phyloP scores from a whole-genome alignment of 2,329 filamentous ascomycete genomes.

The Diplodia sapinea region DNA sequence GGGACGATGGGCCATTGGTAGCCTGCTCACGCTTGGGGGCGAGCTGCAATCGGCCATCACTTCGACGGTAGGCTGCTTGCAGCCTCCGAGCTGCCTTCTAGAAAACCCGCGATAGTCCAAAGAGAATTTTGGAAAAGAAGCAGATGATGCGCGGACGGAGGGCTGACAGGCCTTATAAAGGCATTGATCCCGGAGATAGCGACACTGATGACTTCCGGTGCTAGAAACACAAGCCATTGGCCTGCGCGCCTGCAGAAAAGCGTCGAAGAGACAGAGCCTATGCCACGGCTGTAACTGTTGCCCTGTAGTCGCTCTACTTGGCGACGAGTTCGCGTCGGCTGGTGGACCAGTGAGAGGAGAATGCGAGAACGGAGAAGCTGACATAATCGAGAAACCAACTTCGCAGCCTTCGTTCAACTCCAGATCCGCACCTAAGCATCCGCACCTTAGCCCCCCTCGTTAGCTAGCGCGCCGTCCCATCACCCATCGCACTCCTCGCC shows the following conservation, averaged over 20 bases:
- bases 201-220: background rate
- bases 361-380: background rate
- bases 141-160: slow-evolving; percentile 7
- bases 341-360: background rate
- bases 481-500: background rate
- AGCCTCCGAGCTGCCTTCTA: background rate
- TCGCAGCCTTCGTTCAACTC: background rate
- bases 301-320: background rate
- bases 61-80: background rate
- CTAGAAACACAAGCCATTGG: slow-evolving; percentile 1
- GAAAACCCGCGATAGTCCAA: background rate
- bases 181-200: slow-evolving; percentile 1
- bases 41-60: background rate
- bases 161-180: background rate
- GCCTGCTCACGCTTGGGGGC: background rate
- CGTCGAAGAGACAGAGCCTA: background rate
- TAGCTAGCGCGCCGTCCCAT: background rate
- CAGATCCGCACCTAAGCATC: background rate
- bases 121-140: background rate
- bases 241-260: background rate
- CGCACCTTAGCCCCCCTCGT: background rate
- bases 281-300: background rate
- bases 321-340: background rate
- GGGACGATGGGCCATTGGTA: background rate
- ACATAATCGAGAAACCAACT: background rate